Conservation (phyloP, 2,329 filamentous ascomycete genomes). For the Hawksworthiomyces lignivorus region DNA sequence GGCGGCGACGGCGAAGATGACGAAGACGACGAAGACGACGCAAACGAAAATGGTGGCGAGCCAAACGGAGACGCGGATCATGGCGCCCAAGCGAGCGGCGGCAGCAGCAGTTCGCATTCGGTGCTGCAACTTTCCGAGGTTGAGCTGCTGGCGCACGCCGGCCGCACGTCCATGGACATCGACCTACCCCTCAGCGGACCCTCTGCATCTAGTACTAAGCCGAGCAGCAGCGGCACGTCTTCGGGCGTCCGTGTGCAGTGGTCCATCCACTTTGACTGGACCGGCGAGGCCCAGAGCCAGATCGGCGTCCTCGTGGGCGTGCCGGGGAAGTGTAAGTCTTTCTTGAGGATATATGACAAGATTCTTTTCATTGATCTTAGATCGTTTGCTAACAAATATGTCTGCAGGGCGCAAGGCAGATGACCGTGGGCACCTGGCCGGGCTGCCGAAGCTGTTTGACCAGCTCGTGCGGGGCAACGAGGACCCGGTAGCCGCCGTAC, state of each 20-base stretch:
- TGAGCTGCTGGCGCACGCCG: conserved; percentile 47
- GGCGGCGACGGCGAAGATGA: background rate
- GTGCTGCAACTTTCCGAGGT: too few relatives aligned
- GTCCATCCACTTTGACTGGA: conserved; percentile 63
- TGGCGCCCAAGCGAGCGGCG: background rate
- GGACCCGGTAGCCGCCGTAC: conserved; percentile 48
- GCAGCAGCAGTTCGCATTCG: too few relatives aligned
- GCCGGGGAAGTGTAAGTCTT: conserved; percentile 55
- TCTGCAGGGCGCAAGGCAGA: conserved; percentile 58
- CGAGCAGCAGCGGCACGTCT: conserved; percentile 20
- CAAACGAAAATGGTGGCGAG: conserved; percentile 12
- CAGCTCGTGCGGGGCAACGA: conserved; percentile 48
- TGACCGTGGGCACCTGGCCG: conserved; percentile 44
- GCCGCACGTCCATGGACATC: conserved; percentile 43
- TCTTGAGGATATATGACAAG: too few relatives aligned
- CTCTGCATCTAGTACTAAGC: conserved; percentile 6
- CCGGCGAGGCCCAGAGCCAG: conserved; percentile 58
- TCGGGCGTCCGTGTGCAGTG: conserved; percentile 50
- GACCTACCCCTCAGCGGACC: conserved; percentile 33
- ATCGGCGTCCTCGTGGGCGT: conserved; percentile 47
- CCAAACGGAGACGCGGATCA: conserved; percentile 18
- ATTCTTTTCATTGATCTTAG: too few relatives aligned
- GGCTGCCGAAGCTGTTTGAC: conserved; percentile 53
- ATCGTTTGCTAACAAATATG: too few relatives aligned
- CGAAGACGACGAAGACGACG: conserved; percentile 13